A percentile compares a stretch with the other conserved stretches of the same genome.
These are phyloP conservation scores for Fusarium sp. DNA, from an alignment of 2,329 filamentous ascomycete species.

Conservation along the genomic window DNA sequence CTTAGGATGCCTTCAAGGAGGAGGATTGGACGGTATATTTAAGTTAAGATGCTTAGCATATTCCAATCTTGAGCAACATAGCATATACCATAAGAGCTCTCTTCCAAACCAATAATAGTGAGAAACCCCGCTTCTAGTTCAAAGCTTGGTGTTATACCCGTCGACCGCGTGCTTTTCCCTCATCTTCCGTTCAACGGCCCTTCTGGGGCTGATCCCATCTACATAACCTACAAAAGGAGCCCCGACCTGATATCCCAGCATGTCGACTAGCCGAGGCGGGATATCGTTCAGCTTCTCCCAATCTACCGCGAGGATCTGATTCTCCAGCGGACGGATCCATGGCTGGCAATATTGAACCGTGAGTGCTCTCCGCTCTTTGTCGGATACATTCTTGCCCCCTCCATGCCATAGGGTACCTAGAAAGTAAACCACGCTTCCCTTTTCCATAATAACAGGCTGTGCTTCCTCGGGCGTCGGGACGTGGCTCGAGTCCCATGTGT, in stretches of 20 bases:
- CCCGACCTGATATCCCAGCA: background rate
- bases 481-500: background rate
- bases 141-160: background rate
- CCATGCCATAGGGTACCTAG: background rate
- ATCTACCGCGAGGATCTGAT: background rate
- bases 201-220: background rate
- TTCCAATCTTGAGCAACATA: no score
- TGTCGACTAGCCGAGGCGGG: background rate
- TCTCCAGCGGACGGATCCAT: background rate
- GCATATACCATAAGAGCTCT: no score
- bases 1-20: no score
- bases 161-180: background rate
- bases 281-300: background rate
- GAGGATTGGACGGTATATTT: no score
- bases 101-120: rapidly evolving
- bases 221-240: background rate
- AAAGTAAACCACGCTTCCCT: background rate
- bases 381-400: background rate
- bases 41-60: no score
- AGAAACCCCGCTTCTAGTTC: background rate
- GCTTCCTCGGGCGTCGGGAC: background rate
- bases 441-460: background rate
- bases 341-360: background rate
- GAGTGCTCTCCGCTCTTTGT: background rate
- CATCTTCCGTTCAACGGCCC: background rate